phyloP scores from a whole-genome alignment of 2,329 filamentous ascomycete species.

The Colletotrichum karsti region DNA sequence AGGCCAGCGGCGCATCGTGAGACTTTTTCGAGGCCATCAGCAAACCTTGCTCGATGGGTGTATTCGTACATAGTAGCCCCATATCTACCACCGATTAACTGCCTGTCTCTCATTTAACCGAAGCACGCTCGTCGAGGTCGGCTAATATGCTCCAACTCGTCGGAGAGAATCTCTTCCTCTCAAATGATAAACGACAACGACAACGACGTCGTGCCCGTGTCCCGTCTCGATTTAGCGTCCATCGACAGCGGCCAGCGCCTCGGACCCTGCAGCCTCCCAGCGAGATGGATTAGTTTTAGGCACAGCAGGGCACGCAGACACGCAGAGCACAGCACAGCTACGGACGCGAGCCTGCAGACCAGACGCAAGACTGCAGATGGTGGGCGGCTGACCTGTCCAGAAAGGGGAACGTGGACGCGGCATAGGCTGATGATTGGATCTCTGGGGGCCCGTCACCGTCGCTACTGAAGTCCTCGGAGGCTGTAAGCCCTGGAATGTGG shows the following conservation, averaged over 20 bases:
- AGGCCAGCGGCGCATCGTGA: conserved; percentile 11
- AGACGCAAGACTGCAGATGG: conserved; percentile 1
- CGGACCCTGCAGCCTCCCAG: conserved; percentile 28
- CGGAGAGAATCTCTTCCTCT: too few species aligned
- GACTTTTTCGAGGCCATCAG: background rate
- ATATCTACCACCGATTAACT: too few species aligned
- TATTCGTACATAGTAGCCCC: too few species aligned
- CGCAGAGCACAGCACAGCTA: background rate
- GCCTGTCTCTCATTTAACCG: too few species aligned
- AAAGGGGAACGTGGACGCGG: conserved; percentile 12
- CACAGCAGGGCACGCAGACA: background rate
- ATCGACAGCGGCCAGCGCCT: conserved; percentile 7
- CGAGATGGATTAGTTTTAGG: background rate
- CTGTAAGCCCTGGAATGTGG: conserved; percentile 17
- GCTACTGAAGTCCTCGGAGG: too few species aligned
- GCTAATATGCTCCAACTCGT: too few species aligned
- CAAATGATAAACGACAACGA: background rate
- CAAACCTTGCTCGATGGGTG: too few species aligned
- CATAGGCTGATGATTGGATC: background rate
- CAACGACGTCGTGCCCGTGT: background rate
- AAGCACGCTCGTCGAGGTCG: background rate
- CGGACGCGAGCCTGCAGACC: background rate
- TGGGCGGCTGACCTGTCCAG: conserved; percentile 24
- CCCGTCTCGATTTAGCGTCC: background rate
- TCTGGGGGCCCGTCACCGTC: background rate